These are phyloP conservation scores for Eucalyptus tenuipes DNA, from an alignment of 345 rosid genomes.

Conservation along the genomic window DNA sequence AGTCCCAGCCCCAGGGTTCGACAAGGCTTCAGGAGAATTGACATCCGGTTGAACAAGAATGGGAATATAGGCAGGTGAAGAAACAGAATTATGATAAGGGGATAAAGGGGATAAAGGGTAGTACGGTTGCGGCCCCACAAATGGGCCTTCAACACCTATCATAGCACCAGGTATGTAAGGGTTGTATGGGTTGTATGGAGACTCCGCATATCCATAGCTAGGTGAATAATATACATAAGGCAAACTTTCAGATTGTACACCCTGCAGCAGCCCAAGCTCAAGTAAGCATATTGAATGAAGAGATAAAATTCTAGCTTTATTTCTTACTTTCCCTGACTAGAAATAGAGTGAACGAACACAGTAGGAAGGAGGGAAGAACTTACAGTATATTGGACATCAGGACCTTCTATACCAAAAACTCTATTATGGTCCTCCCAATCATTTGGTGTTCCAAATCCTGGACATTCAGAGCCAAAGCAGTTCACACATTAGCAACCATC, in stretches of 20 bases:
- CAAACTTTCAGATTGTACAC: slow-evolving; percentile 66
- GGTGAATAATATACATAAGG: slow-evolving; percentile 84
- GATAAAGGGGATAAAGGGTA: slow-evolving; percentile 50
- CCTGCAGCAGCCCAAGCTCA: slow-evolving; percentile 29
- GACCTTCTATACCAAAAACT: slow-evolving; percentile 79
- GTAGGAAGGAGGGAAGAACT: neutral
- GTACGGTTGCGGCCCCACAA: slow-evolving; percentile 52
- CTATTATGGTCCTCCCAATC: slow-evolving; percentile 91
- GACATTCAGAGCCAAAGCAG: neutral
- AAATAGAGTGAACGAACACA: neutral
- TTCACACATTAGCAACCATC: neutral
- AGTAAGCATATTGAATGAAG: neutral
- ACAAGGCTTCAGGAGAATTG: slow-evolving; percentile 26
- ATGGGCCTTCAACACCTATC: slow-evolving; percentile 51
- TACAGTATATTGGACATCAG: slow-evolving; percentile 62
- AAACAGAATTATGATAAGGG: slow-evolving; percentile 44
- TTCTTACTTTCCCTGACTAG: neutral
- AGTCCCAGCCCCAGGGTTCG: slow-evolving; percentile 25
- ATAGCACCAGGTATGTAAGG: slow-evolving; percentile 85
- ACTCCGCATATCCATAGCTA: slow-evolving; percentile 70
- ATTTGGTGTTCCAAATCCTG: slow-evolving; percentile 81
- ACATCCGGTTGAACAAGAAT: slow-evolving; percentile 44
- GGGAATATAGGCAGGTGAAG: slow-evolving; percentile 53
- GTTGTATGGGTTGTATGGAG: slow-evolving; percentile 86
- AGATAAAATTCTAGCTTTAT: neutral